phyloP scores from a whole-genome alignment of 257 asterid species.

The Schizonepeta tenuifolia region DNA sequence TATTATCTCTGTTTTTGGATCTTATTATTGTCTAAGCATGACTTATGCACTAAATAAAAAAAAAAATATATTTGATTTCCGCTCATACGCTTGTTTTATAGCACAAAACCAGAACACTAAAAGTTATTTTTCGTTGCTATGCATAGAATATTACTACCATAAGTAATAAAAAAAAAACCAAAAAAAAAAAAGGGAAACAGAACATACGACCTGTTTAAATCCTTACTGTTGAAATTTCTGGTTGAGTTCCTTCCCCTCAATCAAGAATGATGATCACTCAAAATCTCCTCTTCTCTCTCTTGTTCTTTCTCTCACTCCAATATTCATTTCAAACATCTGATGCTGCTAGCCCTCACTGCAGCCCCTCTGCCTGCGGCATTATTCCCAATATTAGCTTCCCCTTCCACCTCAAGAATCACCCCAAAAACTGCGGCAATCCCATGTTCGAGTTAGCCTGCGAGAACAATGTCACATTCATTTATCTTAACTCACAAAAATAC shows the following conservation, averaged over 20 bases:
- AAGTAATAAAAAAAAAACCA: too few species aligned
- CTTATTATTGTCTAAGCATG: too few species aligned
- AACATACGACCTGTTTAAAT: too few species aligned
- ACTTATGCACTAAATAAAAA: too few species aligned
- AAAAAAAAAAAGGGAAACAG: too few species aligned
- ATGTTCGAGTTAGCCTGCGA: slow-evolving; percentile 37
- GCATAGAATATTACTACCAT: too few species aligned
- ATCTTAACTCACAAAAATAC: slow-evolving; percentile 24
- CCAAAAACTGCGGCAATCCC: slow-evolving; percentile 45
- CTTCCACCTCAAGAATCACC: slow-evolving; percentile 49
- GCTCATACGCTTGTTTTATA: too few species aligned
- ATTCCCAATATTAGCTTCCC: slow-evolving; percentile 42
- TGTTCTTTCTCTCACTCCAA: neutral
- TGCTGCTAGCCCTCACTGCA: neutral
- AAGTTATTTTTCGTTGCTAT: too few species aligned
- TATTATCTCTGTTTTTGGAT: too few species aligned
- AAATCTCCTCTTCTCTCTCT: neutral
- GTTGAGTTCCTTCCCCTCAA: neutral
- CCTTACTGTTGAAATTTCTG: too few species aligned
- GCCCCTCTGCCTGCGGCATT: slow-evolving; percentile 47
- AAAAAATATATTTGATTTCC: too few species aligned
- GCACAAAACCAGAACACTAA: too few species aligned
- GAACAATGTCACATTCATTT: slow-evolving; percentile 29
- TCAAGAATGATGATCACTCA: neutral
- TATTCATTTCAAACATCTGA: neutral